Base-by-base conservation (phyloP, 106 monocot species). In the Cymbidium sinense region DNA sequence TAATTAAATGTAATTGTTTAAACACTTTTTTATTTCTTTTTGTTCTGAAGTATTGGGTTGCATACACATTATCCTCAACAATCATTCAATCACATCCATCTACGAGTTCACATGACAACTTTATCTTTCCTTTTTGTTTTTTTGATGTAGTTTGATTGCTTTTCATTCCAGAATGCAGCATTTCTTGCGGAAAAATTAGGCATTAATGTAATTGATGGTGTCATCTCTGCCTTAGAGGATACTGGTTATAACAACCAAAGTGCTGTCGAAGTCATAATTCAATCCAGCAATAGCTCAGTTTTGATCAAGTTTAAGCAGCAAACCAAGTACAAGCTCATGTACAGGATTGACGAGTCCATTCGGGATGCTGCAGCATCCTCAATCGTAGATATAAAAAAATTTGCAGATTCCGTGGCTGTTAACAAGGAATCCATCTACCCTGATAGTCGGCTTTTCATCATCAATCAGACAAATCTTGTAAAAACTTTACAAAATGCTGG, bases 341-440 rank as follows among this genome's bases (percentile, higher is more conserved):
- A 95, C 86, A 79, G 71, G 75, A 78, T 95, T 31, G 85, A 89
- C 50, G 86, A 91, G 31, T 5, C 77, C 10, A 81, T 95, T 29
- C 35, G 79, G 12, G 82, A 81, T 62, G 91, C 84, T 13, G 31
- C 33, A 27, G 43, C 73, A 73, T 79, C 89, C 15, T 84, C 94
- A 35, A 35, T 95, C 18, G 47, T 64, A 6, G 94, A 91, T 77
- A 89, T 95, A 7, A 82, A 83, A 35, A 51, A 58, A 3, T 89
- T 95, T 75, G 91, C 94, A 29, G 67, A 89, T 77, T 81, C 89
- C 0, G 94, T 91, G 5, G 89, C 87, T 20, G 35, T 95, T 11
- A 31, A 50, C 23, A 89, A 84, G 77, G n/a, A 80, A 34, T 91
- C 91, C 21, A 78, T 94, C 9, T 93, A 84, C 77, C 85, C 87